These are phyloP conservation scores for Nakaseomyces glabratus DNA, from an alignment of 1,139 yeast genomes.

Conservation along the genomic window DNA sequence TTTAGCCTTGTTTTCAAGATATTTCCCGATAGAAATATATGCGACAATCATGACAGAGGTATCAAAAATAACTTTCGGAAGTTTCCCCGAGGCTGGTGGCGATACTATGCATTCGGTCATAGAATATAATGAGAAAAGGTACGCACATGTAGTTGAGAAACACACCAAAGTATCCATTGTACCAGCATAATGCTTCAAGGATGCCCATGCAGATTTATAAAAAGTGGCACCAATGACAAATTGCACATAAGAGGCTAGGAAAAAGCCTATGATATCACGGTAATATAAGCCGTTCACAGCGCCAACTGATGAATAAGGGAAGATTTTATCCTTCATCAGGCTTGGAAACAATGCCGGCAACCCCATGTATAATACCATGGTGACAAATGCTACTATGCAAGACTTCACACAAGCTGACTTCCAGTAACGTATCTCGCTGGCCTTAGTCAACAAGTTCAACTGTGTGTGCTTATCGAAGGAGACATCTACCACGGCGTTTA, in stretches of 20 bases:
- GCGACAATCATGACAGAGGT: conserved; percentile 77
- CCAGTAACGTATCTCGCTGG: conserved; percentile 70
- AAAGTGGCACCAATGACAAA: conserved; percentile 54
- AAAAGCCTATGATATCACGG: conserved; percentile 53
- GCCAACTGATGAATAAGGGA: conserved; percentile 21
- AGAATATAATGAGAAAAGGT: conserved; percentile 58
- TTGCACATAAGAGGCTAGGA: conserved; percentile 59
- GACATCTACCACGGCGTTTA: conserved; percentile 37
- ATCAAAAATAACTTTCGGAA: conserved; percentile 76
- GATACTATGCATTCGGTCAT: conserved; percentile 37
- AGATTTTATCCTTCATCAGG: conserved; percentile 11
- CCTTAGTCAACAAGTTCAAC: conserved; percentile 55
- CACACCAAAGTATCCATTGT: conserved; percentile 93
- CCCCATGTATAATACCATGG: conserved; percentile 25
- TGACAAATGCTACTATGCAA: conserved; percentile 16
- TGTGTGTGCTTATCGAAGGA: conserved; percentile 38
- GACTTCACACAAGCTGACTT: conserved; percentile 45
- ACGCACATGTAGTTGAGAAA: conserved; percentile 74
- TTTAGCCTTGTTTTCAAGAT: conserved; percentile 84
- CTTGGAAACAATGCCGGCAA: conserved; percentile 22
- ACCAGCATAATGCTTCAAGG: conserved; percentile 68
- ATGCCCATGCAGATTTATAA: conserved; percentile 52
- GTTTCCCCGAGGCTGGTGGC: conserved; percentile 25
- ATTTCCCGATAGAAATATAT: conserved; percentile 82
- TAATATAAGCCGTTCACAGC: conserved; percentile 45